Evolutionary conservation across 2,329 filamentous ascomycete species (phyloP).

Genomic region (Trichoderma guizhouense): DNA sequence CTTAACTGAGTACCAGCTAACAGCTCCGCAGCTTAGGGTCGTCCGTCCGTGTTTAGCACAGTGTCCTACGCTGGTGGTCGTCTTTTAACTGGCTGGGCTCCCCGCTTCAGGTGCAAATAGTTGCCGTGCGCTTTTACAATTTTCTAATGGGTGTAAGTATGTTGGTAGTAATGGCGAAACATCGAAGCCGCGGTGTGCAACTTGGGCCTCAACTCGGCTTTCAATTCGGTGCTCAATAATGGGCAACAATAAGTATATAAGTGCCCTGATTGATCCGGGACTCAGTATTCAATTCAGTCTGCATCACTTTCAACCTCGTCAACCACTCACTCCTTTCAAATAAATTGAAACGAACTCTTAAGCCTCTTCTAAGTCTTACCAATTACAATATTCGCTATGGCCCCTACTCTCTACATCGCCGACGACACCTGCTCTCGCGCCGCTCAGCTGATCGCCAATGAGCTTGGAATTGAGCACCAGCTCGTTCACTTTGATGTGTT

Average conservation of each 20-base stretch:
- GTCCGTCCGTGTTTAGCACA: background rate
- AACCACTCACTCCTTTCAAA: background rate
- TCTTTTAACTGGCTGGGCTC: background rate
- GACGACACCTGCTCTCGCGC: slow-evolving; percentile 4
- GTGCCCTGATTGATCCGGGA: background rate
- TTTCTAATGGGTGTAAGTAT: background rate
- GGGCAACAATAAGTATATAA: background rate
- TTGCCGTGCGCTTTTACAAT: background rate
- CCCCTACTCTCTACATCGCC: background rate
- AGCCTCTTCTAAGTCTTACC: background rate
- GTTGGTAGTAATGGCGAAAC: background rate
- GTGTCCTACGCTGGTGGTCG: background rate
- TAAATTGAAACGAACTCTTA: background rate
- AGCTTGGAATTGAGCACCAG: background rate
- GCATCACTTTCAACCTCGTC: background rate
- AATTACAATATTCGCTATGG: background rate
- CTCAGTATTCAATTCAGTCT: background rate
- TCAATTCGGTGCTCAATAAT: background rate
- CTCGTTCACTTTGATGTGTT: background rate
- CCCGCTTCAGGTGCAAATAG: background rate
- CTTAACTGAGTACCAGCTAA: background rate
- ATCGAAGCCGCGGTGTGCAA: background rate
- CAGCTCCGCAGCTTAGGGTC: background rate
- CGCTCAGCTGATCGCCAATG: background rate
- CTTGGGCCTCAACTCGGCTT: background rate